Percentiles rank a stretch among this genome's conserved stretches.
Evolutionary conservation across 305 asterid genomes (phyloP).

Genomic region (Plantago lanceolata): DNA sequence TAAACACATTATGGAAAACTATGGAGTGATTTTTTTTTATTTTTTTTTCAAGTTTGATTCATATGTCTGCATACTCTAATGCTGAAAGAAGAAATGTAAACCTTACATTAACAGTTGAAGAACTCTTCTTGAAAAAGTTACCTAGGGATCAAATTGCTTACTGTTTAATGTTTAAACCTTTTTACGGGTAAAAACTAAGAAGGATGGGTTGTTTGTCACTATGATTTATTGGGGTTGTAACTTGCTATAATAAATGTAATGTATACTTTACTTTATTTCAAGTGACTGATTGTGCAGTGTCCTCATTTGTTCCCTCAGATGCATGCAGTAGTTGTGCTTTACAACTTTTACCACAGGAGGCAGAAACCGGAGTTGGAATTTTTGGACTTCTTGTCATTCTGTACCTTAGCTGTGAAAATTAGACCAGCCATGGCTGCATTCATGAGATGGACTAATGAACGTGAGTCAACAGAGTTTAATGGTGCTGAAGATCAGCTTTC

Average conservation of each 20-base stretch:
- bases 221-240: background rate
- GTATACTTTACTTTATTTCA: background rate
- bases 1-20: no score
- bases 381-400: conserved; percentile 43
- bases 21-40: background rate
- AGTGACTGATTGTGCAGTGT: conserved; percentile 16
- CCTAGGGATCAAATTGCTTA: background rate
- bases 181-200: background rate
- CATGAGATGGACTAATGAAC: conserved; percentile 32
- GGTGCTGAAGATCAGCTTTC: conserved; percentile 40
- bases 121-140: no score
- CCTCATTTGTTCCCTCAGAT: conserved; percentile 33
- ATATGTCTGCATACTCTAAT: background rate
- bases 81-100: background rate
- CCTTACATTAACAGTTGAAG: background rate
- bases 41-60: background rate
- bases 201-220: background rate
- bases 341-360: conserved; percentile 75
- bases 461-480: conserved; percentile 19
- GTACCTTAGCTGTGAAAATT: conserved; percentile 41
- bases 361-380: conserved; percentile 36
- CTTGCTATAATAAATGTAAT: background rate
- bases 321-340: conserved; percentile 76
- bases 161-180: background rate
- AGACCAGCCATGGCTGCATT: conserved; percentile 42